These are phyloP conservation scores for Paracoccidioides brasiliensis DNA, from an alignment of 2,329 filamentous ascomycete genomes.

Conservation along the genomic window DNA sequence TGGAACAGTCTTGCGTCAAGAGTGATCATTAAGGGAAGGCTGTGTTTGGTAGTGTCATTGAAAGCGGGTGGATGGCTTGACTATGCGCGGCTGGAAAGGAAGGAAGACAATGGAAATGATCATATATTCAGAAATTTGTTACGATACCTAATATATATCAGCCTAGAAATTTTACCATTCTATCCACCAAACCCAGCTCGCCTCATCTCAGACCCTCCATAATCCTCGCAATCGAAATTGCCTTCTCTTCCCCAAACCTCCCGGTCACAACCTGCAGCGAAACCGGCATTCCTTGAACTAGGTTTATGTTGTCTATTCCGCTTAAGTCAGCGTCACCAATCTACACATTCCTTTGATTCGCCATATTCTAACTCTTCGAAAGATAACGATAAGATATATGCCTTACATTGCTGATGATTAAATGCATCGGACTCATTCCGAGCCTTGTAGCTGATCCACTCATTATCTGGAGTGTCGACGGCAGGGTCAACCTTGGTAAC, in stretches of 20 bases:
- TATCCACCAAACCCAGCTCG: neutral
- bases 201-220: slow-evolving; percentile 8
- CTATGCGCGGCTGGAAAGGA: too few relatives aligned
- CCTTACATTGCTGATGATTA: slow-evolving; percentile 23
- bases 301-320: slow-evolving; percentile 18
- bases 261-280: slow-evolving; percentile 23
- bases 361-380: neutral
- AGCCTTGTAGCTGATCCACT: slow-evolving; percentile 23
- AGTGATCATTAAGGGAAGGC: too few relatives aligned
- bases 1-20: too few relatives aligned
- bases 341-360: neutral
- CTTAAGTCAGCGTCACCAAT: neutral
- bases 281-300: slow-evolving; percentile 24
- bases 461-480: slow-evolving; percentile 12
- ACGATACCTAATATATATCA: neutral
- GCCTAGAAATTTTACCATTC: neutral
- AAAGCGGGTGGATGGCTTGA: too few relatives aligned
- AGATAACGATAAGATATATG: neutral
- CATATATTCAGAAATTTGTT: neutral
- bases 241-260: slow-evolving; percentile 23
- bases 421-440: slow-evolving; percentile 20
- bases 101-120: neutral
- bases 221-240: slow-evolving; percentile 21
- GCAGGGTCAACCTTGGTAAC: slow-evolving; percentile 19
- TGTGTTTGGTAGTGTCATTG: too few relatives aligned